These are phyloP conservation scores for Paramarasmius palmivorus DNA, from an alignment of 1,284 basidiomycete genomes.

Conservation along the genomic window DNA sequence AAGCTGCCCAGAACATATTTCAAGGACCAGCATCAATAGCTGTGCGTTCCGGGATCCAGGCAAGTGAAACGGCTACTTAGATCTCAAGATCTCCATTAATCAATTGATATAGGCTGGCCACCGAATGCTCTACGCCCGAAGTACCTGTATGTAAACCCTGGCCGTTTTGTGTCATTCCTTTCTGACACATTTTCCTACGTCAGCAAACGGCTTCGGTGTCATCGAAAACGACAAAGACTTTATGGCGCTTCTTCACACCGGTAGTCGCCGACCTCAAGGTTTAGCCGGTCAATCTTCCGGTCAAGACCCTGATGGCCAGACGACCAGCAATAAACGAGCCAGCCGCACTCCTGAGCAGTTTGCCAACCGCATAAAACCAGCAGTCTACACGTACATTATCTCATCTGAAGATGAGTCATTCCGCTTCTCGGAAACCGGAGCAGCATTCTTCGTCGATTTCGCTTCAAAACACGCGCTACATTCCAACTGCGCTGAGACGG, in stretches of 20 bases:
- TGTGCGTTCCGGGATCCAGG: slow-evolving; percentile 65
- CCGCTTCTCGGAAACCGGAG: slow-evolving; percentile 78
- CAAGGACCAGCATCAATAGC: slow-evolving; percentile 57
- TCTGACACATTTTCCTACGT: no score
- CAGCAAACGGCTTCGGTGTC: slow-evolving; percentile 63
- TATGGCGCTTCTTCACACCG: slow-evolving; percentile 50
- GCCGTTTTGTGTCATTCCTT: no score
- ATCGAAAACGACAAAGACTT: slow-evolving; percentile 50
- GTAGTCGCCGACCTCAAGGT: slow-evolving; percentile 20
- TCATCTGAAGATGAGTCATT: slow-evolving; percentile 68
- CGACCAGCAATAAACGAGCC: not conserved
- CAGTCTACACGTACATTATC: slow-evolving; percentile 78
- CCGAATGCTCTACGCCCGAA: slow-evolving; percentile 71
- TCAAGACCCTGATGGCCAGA: not conserved
- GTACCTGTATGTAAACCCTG: no score
- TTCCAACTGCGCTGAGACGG: slow-evolving; percentile 51
- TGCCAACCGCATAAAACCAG: slow-evolving; percentile 66
- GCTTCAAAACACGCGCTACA: slow-evolving; percentile 72
- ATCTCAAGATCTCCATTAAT: no score
- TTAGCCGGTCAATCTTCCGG: not conserved
- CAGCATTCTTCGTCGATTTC: slow-evolving; percentile 80
- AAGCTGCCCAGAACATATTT: slow-evolving; percentile 71
- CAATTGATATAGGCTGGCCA: slow-evolving; percentile 39
- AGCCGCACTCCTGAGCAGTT: slow-evolving; percentile 9
- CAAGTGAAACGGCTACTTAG: slow-evolving; percentile 27